phyloP scores from a whole-genome alignment of 345 rosid genomes.

The Cardamine resedifolia region DNA sequence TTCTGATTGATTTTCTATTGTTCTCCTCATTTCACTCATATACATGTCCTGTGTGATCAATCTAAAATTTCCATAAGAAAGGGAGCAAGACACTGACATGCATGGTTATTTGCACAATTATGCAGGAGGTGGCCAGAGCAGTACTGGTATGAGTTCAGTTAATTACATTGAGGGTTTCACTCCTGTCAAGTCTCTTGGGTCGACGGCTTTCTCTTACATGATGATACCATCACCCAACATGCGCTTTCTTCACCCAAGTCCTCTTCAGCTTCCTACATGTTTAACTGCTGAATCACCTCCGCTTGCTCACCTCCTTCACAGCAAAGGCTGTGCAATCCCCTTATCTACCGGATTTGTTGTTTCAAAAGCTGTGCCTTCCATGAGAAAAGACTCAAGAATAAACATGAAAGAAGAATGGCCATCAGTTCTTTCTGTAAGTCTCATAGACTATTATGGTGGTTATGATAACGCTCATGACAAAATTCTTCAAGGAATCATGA shows the following conservation, averaged over 20 bases:
- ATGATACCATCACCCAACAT: constrained; percentile 93
- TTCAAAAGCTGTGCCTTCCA: constrained; percentile 86
- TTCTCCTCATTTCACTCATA: not conserved
- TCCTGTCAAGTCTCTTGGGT: constrained; percentile 91
- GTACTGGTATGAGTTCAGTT: constrained; percentile 46
- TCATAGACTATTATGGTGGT: constrained; percentile 85
- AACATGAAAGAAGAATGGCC: constrained; percentile 92
- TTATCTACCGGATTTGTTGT: constrained; percentile 89
- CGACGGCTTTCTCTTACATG: constrained; percentile 76
- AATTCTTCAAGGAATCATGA: constrained; percentile 46
- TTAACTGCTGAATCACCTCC: constrained; percentile 99
- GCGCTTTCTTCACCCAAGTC: constrained; percentile 90
- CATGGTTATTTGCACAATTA: constrained; percentile 10
- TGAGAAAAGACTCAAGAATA: constrained; percentile 72
- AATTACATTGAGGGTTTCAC: constrained; percentile 86
- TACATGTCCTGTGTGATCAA: not conserved
- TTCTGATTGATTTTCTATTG: not conserved
- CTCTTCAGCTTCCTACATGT: constrained; percentile 91
- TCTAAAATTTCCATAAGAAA: not conserved
- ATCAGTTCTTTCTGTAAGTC: constrained; percentile 79
- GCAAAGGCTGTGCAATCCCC: constrained; percentile 88
- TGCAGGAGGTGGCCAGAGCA: constrained; percentile 69
- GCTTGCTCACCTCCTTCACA: constrained; percentile 96
- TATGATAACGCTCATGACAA: constrained; percentile 54
- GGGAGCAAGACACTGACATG: constrained; percentile 10